Percentiles rank a stretch among this genome's conserved stretches.
Evolutionary conservation across 2,329 filamentous ascomycete genomes (phyloP).

Genomic region (Pezicula rhizophila): DNA sequence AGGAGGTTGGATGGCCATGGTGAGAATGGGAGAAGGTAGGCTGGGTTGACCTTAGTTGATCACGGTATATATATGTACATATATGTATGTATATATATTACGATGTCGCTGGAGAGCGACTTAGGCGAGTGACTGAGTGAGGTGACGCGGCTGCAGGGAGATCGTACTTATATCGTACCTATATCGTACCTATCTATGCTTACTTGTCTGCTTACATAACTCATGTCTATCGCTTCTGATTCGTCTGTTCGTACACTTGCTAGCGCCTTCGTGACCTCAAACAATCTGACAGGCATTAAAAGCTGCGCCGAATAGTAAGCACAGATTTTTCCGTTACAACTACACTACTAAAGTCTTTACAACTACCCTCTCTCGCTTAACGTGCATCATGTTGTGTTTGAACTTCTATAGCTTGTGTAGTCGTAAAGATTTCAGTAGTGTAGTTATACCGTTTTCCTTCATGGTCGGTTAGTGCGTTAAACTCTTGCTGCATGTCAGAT

Average conservation of each 20-base stretch:
- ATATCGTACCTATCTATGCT: conserved; percentile 7
- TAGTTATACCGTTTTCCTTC: too few relatives aligned
- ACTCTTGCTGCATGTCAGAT: conserved; percentile 5
- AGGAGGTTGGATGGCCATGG: conserved; percentile 15
- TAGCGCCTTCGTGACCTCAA: conserved; percentile 9
- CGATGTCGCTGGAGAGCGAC: conserved; percentile 6
- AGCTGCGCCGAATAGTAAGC: not conserved
- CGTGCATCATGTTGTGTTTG: too few relatives aligned
- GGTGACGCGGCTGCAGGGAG: conserved; percentile 8
- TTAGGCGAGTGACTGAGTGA: conserved; percentile 11
- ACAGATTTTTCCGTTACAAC: too few relatives aligned
- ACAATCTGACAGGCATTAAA: conserved; percentile 4
- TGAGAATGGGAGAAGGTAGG: conserved; percentile 12
- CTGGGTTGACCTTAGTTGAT: conserved; percentile 10
- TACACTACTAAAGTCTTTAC: too few relatives aligned
- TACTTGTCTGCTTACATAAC: conserved; percentile 8
- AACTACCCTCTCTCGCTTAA: too few relatives aligned
- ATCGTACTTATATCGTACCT: too few relatives aligned
- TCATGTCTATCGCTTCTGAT: conserved; percentile 8
- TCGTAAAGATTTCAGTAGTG: too few relatives aligned
- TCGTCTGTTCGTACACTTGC: conserved; percentile 9
- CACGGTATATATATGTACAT: conserved; percentile 7
- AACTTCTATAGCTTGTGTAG: too few relatives aligned
- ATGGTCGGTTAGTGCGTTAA: conserved; percentile 5
- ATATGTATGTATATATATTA: conserved; percentile 4